A percentile compares a stretch with the other conserved stretches of the same genome.
Evolutionary conservation across 805 yeast species (phyloP).

Genomic region (Metschnikowia lachancei): DNA sequence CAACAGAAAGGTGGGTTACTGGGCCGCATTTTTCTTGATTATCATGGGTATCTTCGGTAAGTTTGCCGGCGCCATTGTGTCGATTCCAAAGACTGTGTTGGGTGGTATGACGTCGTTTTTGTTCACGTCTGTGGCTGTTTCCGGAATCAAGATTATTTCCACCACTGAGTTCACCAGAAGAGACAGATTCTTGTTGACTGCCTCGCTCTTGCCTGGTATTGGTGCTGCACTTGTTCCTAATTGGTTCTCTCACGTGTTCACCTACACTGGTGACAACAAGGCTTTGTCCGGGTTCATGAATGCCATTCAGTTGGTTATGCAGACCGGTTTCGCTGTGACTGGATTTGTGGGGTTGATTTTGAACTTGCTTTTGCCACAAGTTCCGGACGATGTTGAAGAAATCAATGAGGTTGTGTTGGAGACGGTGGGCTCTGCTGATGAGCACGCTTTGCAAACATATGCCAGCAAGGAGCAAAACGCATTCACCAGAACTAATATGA

Average conservation of each 20-base stretch:
- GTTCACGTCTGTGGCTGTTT: slow-evolving; percentile 22
- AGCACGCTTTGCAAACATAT: slow-evolving; percentile 16
- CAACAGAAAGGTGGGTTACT: slow-evolving; percentile 73
- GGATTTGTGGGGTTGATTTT: slow-evolving; percentile 19
- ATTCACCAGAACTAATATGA: slow-evolving; percentile 5
- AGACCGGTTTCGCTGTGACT: slow-evolving; percentile 21
- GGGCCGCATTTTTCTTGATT: slow-evolving; percentile 75
- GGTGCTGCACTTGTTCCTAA: slow-evolving; percentile 20
- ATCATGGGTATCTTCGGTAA: slow-evolving; percentile 81
- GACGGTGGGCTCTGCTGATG: slow-evolving; percentile 21
- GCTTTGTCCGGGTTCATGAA: slow-evolving; percentile 17
- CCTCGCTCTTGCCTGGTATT: slow-evolving; percentile 19
- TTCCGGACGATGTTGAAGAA: slow-evolving; percentile 20
- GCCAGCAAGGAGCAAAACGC: slow-evolving; percentile 18
- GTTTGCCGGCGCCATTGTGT: slow-evolving; percentile 54
- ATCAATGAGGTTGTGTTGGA: slow-evolving; percentile 21
- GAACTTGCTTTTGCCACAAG: slow-evolving; percentile 21
- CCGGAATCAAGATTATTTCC: slow-evolving; percentile 21
- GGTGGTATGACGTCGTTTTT: slow-evolving; percentile 22
- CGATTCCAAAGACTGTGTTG: slow-evolving; percentile 62
- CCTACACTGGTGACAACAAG: slow-evolving; percentile 17
- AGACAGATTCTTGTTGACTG: slow-evolving; percentile 21
- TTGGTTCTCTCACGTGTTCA: slow-evolving; percentile 19
- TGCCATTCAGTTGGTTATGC: slow-evolving; percentile 21
- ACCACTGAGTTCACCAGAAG: slow-evolving; percentile 23